Conservation (phyloP, 176 grass and related monocot genomes). For the Eleusine indica region DNA sequence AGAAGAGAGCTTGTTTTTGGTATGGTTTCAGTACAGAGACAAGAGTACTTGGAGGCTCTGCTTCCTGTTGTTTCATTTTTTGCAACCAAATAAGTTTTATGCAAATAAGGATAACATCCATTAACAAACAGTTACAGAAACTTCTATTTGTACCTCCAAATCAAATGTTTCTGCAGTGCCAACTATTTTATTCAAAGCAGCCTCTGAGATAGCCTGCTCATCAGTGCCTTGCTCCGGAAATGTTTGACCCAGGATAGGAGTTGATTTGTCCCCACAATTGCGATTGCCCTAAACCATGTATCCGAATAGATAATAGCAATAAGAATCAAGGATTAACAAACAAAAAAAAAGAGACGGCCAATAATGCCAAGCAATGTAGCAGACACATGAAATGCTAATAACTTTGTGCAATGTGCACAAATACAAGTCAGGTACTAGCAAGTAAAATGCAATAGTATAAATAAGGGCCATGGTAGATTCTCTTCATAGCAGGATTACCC, state of each 20-base stretch:
- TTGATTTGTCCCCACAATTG: slow-evolving; percentile 42
- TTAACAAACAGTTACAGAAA: not conserved
- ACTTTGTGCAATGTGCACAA: not conserved
- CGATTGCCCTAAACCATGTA: slow-evolving; percentile 56
- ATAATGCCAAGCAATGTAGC: slow-evolving; percentile 1
- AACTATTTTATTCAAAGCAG: slow-evolving; percentile 89
- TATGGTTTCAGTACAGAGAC: slow-evolving; percentile 74
- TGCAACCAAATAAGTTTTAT: not conserved
- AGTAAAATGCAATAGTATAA: not conserved
- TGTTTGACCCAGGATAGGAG: slow-evolving; percentile 53
- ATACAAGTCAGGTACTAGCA: not conserved
- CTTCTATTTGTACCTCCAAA: slow-evolving; percentile 58
- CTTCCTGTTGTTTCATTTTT: slow-evolving; percentile 58
- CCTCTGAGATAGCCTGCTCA: slow-evolving; percentile 88
- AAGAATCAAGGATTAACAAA: not conserved
- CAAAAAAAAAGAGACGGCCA: not conserved
- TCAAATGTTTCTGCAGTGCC: slow-evolving; percentile 68
- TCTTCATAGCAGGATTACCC: not conserved
- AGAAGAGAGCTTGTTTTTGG: slow-evolving; percentile 89
- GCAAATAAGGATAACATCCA: not conserved
- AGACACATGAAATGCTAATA: not conserved
- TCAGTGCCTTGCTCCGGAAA: slow-evolving; percentile 60
- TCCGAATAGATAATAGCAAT: not conserved
- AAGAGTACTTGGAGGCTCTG: slow-evolving; percentile 68
- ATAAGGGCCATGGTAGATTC: not conserved